Evolutionary conservation across 805 yeast species (phyloP).

Genomic region (Candida lessepsii): DNA sequence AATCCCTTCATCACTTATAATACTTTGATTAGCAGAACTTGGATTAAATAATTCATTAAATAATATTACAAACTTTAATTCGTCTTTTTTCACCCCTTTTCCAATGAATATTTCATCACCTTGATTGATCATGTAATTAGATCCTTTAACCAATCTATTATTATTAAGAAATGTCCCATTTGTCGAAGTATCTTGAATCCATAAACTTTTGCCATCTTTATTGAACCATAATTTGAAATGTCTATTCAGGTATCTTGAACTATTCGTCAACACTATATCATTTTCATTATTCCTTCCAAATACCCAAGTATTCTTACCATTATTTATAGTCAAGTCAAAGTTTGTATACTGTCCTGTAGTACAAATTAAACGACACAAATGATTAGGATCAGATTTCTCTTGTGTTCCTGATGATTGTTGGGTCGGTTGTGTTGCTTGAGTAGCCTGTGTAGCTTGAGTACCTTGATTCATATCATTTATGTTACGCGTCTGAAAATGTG

Average conservation of each 20-base stretch:
- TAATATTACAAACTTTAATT: conserved; percentile 50
- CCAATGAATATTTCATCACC: conserved; percentile 96
- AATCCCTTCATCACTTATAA: conserved; percentile 51
- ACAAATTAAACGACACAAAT: conserved; percentile 58
- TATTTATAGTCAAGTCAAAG: conserved; percentile 39
- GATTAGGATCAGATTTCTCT: conserved; percentile 22
- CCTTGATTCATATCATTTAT: conserved; percentile 2
- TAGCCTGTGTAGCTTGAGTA: conserved; percentile 7
- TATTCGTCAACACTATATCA: conserved; percentile 59
- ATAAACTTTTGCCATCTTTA: conserved; percentile 49
- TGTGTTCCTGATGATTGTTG: conserved; percentile 37
- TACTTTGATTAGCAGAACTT: conserved; percentile 24
- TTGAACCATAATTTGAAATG: conserved; percentile 75
- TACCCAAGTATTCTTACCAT: conserved; percentile 50
- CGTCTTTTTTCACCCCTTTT: conserved; percentile 74
- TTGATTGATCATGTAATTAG: conserved; percentile 77
- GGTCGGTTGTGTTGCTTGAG: conserved; percentile 35
- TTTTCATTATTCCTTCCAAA: conserved; percentile 73
- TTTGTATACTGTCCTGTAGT: conserved; percentile 54
- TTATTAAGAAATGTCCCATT: conserved; percentile 91
- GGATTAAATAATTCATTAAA: conserved; percentile 45
- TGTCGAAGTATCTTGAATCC: conserved; percentile 78
- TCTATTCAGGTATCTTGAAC: conserved; percentile 66
- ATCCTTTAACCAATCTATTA: conserved; percentile 66
- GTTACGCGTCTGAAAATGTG: conserved; percentile 1